Conservation (phyloP, 768 basidiomycete species). For the Suillus clintonianus region DNA sequence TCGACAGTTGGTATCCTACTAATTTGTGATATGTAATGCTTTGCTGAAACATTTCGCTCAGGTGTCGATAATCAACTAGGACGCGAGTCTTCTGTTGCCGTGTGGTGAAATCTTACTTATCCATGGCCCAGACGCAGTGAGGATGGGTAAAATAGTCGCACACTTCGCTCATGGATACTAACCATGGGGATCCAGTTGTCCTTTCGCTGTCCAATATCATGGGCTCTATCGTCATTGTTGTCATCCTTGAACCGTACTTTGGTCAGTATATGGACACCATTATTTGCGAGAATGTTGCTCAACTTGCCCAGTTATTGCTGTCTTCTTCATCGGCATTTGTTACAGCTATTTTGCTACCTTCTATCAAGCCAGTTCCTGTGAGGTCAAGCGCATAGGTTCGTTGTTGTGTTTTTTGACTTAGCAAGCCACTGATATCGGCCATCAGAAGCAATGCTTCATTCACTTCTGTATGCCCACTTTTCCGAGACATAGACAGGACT, state of each 20-base stretch:
- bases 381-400: conserved; percentile 61
- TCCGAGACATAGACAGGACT: conserved; percentile 75
- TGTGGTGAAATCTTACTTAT: neutral
- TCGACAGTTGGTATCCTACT: conserved; percentile 46
- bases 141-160: conserved; percentile 43
- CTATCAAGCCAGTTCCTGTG: conserved; percentile 71
- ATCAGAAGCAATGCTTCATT: conserved; percentile 69
- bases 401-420: neutral
- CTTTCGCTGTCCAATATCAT: conserved; percentile 52
- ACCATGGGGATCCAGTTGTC: conserved; percentile 37
- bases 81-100: conserved; percentile 33
- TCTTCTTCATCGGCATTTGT: conserved; percentile 49
- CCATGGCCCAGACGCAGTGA: conserved; percentile 47
- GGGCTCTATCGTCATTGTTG: conserved; percentile 57
- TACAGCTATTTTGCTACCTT: conserved; percentile 69
- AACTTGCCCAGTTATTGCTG: conserved; percentile 48
- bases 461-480: conserved; percentile 75
- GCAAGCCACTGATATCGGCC: neutral
- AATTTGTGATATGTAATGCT: neutral
- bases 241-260: conserved; percentile 62
- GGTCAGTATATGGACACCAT: conserved; percentile 35
- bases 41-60: neutral
- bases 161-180: neutral
- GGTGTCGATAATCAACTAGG: conserved; percentile 57
- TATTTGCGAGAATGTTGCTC: neutral